phyloP scores from a whole-genome alignment of 2,329 filamentous ascomycete genomes.

The Sarocladiaceae sp. region DNA sequence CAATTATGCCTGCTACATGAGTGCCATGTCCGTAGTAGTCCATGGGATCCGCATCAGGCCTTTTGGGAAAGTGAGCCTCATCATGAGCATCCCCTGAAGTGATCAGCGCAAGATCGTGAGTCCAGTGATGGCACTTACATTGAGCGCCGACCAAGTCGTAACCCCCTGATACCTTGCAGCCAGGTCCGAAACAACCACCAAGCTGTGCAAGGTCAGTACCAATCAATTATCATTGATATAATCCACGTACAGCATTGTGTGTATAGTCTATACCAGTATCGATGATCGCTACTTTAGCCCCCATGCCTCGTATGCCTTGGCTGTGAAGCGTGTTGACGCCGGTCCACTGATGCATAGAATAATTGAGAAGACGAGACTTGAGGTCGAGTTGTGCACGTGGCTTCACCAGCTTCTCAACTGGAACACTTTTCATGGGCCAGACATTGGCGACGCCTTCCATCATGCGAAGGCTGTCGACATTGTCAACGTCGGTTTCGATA shows the following conservation, averaged over 20 bases:
- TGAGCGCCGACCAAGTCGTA: constrained; percentile 30
- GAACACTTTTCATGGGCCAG: constrained; percentile 26
- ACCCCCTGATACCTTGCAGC: constrained; percentile 30
- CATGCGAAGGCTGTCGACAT: constrained; percentile 24
- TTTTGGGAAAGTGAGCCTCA: constrained; percentile 22
- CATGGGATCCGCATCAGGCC: constrained; percentile 28
- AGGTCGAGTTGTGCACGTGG: neutral
- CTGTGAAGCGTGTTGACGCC: constrained; percentile 32
- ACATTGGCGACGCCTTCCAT: constrained; percentile 30
- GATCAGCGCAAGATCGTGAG: neutral
- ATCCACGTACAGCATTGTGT: constrained; percentile 25
- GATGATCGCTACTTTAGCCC: constrained; percentile 31
- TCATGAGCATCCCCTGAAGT: constrained; percentile 23
- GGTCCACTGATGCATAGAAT: constrained; percentile 31
- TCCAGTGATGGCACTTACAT: constrained; percentile 18
- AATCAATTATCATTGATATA: neutral
- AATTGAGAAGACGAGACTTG: constrained; percentile 17
- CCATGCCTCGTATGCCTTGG: constrained; percentile 30
- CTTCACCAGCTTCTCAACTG: constrained; percentile 8
- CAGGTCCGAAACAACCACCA: constrained; percentile 32
- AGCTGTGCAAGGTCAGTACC: constrained; percentile 20
- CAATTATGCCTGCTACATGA: constrained; percentile 26
- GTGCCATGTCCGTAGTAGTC: constrained; percentile 30
- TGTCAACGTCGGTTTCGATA: constrained; percentile 25
- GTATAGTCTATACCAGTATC: constrained; percentile 35